A percentile compares a stretch with the other conserved stretches of the same genome.
Evolutionary conservation across 2,329 filamentous ascomycete species (phyloP).

Genomic region (Colletotrichum tabaci): DNA sequence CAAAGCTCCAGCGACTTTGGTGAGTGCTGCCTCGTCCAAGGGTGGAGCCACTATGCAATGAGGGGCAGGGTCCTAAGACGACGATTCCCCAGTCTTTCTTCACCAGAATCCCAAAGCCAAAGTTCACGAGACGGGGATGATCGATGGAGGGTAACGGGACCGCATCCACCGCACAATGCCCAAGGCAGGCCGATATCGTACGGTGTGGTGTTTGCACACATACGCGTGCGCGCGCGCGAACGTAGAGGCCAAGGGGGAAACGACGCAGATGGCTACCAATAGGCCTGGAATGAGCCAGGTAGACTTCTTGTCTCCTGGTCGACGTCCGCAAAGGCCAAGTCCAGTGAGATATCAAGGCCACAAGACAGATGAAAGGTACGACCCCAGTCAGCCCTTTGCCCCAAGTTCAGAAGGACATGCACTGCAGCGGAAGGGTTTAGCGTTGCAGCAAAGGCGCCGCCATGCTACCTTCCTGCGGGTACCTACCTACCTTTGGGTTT

Average conservation of each 20-base stretch:
- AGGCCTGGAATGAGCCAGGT: background rate
- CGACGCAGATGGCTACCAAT: background rate
- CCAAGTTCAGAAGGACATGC: background rate
- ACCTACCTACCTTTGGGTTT: background rate
- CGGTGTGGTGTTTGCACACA: background rate
- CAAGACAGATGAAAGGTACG: background rate
- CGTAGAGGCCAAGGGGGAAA: background rate
- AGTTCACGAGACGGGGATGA: constrained; percentile 1
- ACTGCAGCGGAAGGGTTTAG: background rate
- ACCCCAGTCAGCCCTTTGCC: background rate
- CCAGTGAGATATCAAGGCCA: background rate
- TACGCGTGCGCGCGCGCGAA: background rate
- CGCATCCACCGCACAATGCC: background rate
- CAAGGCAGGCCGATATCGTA: background rate
- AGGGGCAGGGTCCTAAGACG: constrained; percentile 22
- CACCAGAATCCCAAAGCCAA: constrained; percentile 13
- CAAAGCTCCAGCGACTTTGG: constrained; percentile 16
- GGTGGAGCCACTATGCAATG: constrained; percentile 21
- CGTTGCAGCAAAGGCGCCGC: background rate
- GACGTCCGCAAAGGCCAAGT: background rate
- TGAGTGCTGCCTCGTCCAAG: constrained; percentile 16
- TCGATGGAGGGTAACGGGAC: background rate
- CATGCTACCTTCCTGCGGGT: background rate
- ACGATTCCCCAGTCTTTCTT: constrained; percentile 14
- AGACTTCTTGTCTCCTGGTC: background rate